phyloP scores from a whole-genome alignment of 129 eudicot species.

The Apium graveolens region DNA sequence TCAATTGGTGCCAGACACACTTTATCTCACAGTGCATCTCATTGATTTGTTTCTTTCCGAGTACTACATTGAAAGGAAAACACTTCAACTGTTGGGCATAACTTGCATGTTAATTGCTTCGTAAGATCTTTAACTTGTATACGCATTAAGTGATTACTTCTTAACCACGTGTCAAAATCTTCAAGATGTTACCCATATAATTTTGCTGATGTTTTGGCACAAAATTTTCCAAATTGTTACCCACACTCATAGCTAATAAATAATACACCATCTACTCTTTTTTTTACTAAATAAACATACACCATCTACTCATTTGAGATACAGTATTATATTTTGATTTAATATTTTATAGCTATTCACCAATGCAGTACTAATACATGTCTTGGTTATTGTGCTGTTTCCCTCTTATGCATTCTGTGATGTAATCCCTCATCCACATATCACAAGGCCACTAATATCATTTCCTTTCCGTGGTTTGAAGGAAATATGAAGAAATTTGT shows the following conservation, averaged over 20 bases:
- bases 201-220: neutral
- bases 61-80: slow-evolving; percentile 56
- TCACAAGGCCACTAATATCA: neutral
- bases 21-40: slow-evolving; percentile 57
- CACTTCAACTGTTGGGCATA: slow-evolving; percentile 66
- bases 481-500: slow-evolving; percentile 70
- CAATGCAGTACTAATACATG: neutral
- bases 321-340: neutral
- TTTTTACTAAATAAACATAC: too few species aligned
- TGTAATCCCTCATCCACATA: neutral
- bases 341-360: neutral
- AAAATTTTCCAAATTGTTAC: neutral
- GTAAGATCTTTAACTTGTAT: slow-evolving; percentile 38
- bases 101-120: slow-evolving; percentile 87
- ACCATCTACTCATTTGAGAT: neutral
- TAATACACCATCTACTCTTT: neutral
- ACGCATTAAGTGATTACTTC: neutral
- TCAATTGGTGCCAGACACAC: slow-evolving; percentile 59
- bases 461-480: slow-evolving; percentile 19
- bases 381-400: neutral
- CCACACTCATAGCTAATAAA: neutral
- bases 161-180: neutral
- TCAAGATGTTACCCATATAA: too few species aligned
- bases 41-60: slow-evolving; percentile 62
- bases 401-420: neutral